These are phyloP conservation scores for Violaceomyces palustris DNA, from an alignment of 1,284 basidiomycete genomes.

Conservation along the genomic window DNA sequence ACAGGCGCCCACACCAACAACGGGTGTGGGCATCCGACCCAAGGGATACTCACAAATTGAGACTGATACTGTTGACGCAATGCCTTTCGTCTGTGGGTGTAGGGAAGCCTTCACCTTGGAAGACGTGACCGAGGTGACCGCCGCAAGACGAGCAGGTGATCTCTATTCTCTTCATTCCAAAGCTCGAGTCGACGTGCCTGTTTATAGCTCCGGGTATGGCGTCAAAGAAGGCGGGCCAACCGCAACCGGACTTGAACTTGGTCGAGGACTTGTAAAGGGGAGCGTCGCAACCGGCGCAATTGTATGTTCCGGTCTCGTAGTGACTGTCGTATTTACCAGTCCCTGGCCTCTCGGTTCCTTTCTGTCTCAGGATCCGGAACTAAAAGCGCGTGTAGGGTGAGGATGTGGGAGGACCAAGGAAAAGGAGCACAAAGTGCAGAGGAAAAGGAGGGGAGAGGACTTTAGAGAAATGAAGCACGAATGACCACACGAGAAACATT, in stretches of 20 bases:
- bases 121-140: slow-evolving; percentile 87
- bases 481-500: too few relatives aligned
- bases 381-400: too few relatives aligned
- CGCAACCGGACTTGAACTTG: slow-evolving; percentile 89
- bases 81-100: slow-evolving; percentile 63
- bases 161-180: slow-evolving; percentile 61
- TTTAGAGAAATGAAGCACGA: not conserved
- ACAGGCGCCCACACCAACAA: too few relatives aligned
- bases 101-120: slow-evolving; percentile 71
- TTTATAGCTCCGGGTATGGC: slow-evolving; percentile 85
- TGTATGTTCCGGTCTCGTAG: slow-evolving; percentile 64
- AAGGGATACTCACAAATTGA: slow-evolving; percentile 63
- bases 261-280: slow-evolving; percentile 63
- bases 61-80: slow-evolving; percentile 75
- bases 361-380: slow-evolving; percentile 79
- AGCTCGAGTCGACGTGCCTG: slow-evolving; percentile 55
- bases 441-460: not conserved
- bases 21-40: too few relatives aligned
- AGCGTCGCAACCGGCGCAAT: slow-evolving; percentile 53
- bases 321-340: slow-evolving; percentile 75
- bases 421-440: not conserved
- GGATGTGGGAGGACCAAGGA: slow-evolving; percentile 3
- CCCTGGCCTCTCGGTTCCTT: slow-evolving; percentile 76
- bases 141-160: slow-evolving; percentile 73
- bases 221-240: slow-evolving; percentile 97